These are phyloP conservation scores for Lyophyllum semitale DNA, from an alignment of 768 basidiomycete genomes.

Conservation along the genomic window DNA sequence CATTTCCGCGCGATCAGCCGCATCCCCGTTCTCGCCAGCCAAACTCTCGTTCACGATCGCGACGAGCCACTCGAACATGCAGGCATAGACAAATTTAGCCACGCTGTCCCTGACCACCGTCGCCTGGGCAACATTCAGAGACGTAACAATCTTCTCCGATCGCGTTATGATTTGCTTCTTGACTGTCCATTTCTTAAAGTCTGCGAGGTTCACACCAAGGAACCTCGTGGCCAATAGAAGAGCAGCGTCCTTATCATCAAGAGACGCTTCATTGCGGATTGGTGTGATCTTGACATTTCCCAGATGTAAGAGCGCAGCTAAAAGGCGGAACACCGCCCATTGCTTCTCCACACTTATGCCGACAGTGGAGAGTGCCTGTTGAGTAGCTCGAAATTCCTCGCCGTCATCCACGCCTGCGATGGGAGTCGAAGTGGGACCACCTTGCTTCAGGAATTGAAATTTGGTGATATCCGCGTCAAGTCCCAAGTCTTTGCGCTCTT, in stretches of 20 bases:
- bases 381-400: slow-evolving; percentile 92
- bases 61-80: slow-evolving; percentile 98
- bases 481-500: slow-evolving; percentile 94
- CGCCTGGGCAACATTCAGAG: slow-evolving; percentile 85
- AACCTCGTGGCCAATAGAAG: slow-evolving; percentile 84
- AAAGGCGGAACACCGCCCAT: slow-evolving; percentile 95
- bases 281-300: slow-evolving; percentile 94
- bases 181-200: slow-evolving; percentile 98
- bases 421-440: slow-evolving; percentile 83
- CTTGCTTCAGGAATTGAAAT: slow-evolving; percentile 92
- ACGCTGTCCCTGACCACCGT: slow-evolving; percentile 95
- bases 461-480: slow-evolving; percentile 83
- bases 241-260: slow-evolving; percentile 83
- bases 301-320: slow-evolving; percentile 94
- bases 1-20: slow-evolving; percentile 89
- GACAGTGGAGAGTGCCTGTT: slow-evolving; percentile 93
- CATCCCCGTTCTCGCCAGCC: slow-evolving; percentile 92
- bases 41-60: slow-evolving; percentile 96
- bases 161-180: slow-evolving; percentile 97
- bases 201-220: slow-evolving; percentile 83
- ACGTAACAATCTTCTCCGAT: slow-evolving; percentile 92
- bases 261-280: slow-evolving; percentile 75
- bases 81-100: slow-evolving; percentile 98
- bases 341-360: slow-evolving; percentile 98
- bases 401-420: slow-evolving; percentile 94